Evolutionary conservation across 352 stramenopile species (phyloP), one percentile per base, ranked within the genome.

Genomic region (Phytophthora meadii): DNA sequence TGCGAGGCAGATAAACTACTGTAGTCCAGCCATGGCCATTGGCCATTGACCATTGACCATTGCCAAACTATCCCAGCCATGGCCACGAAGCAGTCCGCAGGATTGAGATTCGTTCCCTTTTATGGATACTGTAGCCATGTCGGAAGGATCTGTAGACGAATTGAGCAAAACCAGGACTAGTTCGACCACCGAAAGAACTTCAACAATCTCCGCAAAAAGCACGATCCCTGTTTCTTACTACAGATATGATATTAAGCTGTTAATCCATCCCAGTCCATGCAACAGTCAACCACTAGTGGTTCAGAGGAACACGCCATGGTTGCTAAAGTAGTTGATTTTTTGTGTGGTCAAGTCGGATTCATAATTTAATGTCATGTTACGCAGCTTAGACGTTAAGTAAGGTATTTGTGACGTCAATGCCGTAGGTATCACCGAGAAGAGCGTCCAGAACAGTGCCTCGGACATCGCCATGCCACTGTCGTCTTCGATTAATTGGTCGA

Each of bases 391-490:
- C 19, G 19, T n/a, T n/a, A n/a, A n/a, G n/a, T n/a, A n/a, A n/a
- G n/a, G n/a, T 30, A 30, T 30, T 7, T 30, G 7, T 7, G 27
- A 8, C 17, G 11, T 22, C 4, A 27, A 41, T n/a, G 27, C 57
- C 39, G 36, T 40, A 42, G 10, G 30, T 30, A 2, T 5, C 36
- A 19, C 36, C 62, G 8, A 70, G 50, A n/a, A n/a, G n/a, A n/a
- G n/a, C n/a, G n/a, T n/a, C n/a, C n/a, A n/a, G n/a, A n/a, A n/a
- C n/a, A 65, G 48, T 28, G 41, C 36, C 32, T 65, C 27, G 27
- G 27, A 30, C 5, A 3, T 30, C 27, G 7, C 50, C 9, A 72
- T 22, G 12, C 68, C 65, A 32, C 51, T 46, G 40, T 72, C 57
- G 4, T 37, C 50, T 28, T 72, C 64, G 7, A 11, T 27, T 19